These are phyloP conservation scores for Alternaria sp. DNA, from an alignment of 2,329 filamentous ascomycete species.

Conservation along the genomic window DNA sequence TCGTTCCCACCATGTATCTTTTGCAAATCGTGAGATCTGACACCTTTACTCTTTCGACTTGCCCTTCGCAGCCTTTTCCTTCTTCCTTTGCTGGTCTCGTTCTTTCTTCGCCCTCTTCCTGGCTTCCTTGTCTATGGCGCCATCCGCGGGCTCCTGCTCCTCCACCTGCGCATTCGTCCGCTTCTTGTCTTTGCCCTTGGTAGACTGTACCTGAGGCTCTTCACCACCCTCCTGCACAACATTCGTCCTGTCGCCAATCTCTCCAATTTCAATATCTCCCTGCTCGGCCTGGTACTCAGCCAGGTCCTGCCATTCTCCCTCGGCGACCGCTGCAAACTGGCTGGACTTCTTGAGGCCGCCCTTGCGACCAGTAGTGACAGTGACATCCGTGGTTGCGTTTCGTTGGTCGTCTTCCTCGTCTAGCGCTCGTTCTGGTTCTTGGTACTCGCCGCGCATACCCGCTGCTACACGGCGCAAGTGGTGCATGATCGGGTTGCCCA, in stretches of 20 bases:
- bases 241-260: conserved; percentile 47
- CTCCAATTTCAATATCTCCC: conserved; percentile 50
- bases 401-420: conserved; percentile 45
- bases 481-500: conserved; percentile 58
- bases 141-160: not conserved
- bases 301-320: conserved; percentile 50
- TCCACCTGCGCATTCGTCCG: conserved; percentile 34
- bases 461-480: conserved; percentile 61
- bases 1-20: not conserved
- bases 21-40: not conserved
- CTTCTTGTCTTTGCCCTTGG: conserved; percentile 34
- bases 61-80: conserved; percentile 42
- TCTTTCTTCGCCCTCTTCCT: conserved; percentile 64
- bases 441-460: conserved; percentile 59
- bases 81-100: conserved; percentile 54
- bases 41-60: conserved; percentile 21
- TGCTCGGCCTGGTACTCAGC: conserved; percentile 52
- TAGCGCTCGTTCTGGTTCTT: conserved; percentile 53
- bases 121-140: conserved; percentile 57
- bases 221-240: conserved; percentile 38
- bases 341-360: conserved; percentile 8
- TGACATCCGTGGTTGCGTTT: not conserved
- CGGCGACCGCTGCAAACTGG: conserved; percentile 12
- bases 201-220: conserved; percentile 34
- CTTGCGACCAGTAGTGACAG: conserved; percentile 6